These are phyloP conservation scores for Bretschneidera sinensis DNA, from an alignment of 345 rosid genomes.

Conservation along the genomic window DNA sequence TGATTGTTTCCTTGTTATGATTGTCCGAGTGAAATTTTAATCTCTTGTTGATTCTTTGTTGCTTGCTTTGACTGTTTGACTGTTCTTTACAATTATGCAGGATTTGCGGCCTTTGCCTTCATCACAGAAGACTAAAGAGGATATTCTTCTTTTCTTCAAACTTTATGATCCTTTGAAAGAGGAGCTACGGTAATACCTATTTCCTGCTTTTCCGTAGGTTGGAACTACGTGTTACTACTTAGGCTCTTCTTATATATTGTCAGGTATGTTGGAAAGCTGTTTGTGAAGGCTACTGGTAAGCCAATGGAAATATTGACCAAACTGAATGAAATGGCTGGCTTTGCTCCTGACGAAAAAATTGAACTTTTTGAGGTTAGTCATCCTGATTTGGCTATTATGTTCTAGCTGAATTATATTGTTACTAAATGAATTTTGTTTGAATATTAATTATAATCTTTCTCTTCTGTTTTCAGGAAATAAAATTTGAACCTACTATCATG, in stretches of 20 bases:
- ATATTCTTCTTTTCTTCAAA: slow-evolving; percentile 90
- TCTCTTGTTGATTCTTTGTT: slow-evolving; percentile 6
- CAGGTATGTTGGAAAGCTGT: slow-evolving; percentile 82
- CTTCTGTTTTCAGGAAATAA: slow-evolving; percentile 65
- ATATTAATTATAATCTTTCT: neutral
- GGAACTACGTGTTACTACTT: neutral
- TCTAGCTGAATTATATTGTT: neutral
- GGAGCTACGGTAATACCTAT: slow-evolving; percentile 53
- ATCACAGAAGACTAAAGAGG: slow-evolving; percentile 72
- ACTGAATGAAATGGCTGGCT: slow-evolving; percentile 89
- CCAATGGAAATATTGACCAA: slow-evolving; percentile 65
- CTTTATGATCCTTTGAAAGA: slow-evolving; percentile 74
- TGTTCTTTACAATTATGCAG: slow-evolving; percentile 34
- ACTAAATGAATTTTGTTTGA: neutral
- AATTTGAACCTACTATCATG: slow-evolving; percentile 87
- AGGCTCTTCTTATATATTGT: slow-evolving; percentile 8
- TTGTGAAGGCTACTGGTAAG: slow-evolving; percentile 73
- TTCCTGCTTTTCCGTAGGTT: neutral
- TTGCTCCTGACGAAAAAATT: slow-evolving; percentile 77
- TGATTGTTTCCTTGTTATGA: slow-evolving; percentile 7
- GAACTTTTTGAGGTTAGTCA: slow-evolving; percentile 80
- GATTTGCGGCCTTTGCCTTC: slow-evolving; percentile 61
- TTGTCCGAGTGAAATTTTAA: slow-evolving; percentile 14
- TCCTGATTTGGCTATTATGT: neutral
- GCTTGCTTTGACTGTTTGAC: neutral